Evolutionary conservation across 1,139 yeast species (phyloP).

Genomic region (Geotrichum europaeum): DNA sequence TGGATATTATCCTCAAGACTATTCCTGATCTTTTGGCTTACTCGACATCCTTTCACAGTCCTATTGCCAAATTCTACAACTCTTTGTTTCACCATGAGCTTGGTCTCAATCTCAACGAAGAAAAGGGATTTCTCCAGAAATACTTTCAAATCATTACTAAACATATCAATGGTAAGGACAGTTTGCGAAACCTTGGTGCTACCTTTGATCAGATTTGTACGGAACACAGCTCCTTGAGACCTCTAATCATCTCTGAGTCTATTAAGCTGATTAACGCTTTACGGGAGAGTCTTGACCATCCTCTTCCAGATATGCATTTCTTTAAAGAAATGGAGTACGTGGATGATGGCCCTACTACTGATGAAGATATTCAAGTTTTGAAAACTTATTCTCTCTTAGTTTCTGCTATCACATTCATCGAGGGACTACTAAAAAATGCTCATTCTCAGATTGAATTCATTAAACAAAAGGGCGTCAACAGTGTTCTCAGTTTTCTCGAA

Average conservation of each 20-base stretch:
- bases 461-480: constrained; percentile 29
- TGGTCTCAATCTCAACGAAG: constrained; percentile 57
- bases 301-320: constrained; percentile 9
- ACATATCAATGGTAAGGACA: constrained; percentile 24
- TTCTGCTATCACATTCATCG: constrained; percentile 27
- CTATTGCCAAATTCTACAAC: constrained; percentile 72
- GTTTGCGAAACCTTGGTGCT: constrained; percentile 54
- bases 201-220: constrained; percentile 77
- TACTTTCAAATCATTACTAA: constrained; percentile 21
- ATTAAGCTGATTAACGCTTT: constrained; percentile 44
- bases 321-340: constrained; percentile 18
- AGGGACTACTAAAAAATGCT: constrained; percentile 33
- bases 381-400: constrained; percentile 13
- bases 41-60: constrained; percentile 51
- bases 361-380: constrained; percentile 14
- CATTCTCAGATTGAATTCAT: constrained; percentile 33
- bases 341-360: constrained; percentile 13
- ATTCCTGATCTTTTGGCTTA: constrained; percentile 51
- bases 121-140: constrained; percentile 46
- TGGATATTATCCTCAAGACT: constrained; percentile 54
- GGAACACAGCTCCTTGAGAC: constrained; percentile 71
- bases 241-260: constrained; percentile 49
- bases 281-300: constrained; percentile 32
- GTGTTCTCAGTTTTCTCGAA: constrained; percentile 27
- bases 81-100: constrained; percentile 75